These are phyloP conservation scores for Claviceps purpurea DNA, from an alignment of 2,329 filamentous ascomycete species.

Conservation along the genomic window DNA sequence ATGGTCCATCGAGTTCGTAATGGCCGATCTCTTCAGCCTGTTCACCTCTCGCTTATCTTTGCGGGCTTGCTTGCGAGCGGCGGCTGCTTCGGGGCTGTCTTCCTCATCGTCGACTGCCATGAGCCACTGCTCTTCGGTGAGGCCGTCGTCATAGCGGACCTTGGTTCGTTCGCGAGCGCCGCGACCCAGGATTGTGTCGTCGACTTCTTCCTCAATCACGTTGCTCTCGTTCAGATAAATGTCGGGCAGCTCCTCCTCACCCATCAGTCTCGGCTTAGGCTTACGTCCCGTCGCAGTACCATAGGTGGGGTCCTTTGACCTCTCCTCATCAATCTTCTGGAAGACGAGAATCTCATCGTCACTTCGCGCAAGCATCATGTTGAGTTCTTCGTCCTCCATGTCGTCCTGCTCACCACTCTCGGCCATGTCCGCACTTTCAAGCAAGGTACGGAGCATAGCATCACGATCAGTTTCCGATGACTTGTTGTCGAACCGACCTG, in stretches of 20 bases:
- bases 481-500: conserved; percentile 98
- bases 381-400: conserved; percentile 97
- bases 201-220: conserved; percentile 64
- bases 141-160: conserved; percentile 90
- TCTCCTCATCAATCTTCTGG: conserved; percentile 70
- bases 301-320: conserved; percentile 53
- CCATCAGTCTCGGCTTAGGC: conserved; percentile 65
- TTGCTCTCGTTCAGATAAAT: conserved; percentile 85
- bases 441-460: conserved; percentile 82
- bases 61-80: conserved; percentile 75
- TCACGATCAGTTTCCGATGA: conserved; percentile 97
- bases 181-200: conserved; percentile 64
- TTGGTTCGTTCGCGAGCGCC: conserved; percentile 90
- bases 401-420: conserved; percentile 72
- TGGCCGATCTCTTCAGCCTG: conserved; percentile 45
- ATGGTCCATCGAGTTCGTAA: conserved; percentile 34
- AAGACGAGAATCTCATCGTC: conserved; percentile 69
- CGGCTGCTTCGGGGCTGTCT: conserved; percentile 83
- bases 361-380: conserved; percentile 80
- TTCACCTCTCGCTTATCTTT: conserved; percentile 71
- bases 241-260: conserved; percentile 78
- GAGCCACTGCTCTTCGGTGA: conserved; percentile 98
- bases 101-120: conserved; percentile 97
- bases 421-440: conserved; percentile 67
- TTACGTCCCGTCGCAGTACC: conserved; percentile 52